Evolutionary conservation across 176 grass and related monocot species (phyloP), one percentile per base, ranked within the genome.

Genomic region (Metroxylon sagu): DNA sequence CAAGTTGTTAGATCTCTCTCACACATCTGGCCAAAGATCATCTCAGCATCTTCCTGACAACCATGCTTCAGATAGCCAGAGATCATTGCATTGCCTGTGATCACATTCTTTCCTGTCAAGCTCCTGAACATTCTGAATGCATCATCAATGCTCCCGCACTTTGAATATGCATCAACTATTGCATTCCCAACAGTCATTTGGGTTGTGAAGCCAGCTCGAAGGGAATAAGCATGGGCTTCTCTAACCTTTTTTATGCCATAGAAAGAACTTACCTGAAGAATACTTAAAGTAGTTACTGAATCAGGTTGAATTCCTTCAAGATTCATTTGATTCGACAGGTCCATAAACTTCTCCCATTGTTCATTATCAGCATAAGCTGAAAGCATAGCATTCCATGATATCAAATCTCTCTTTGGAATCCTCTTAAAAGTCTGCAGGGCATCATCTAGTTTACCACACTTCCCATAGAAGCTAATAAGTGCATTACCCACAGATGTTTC

Each of bases 311-410:
- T 88, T 61, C 49, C 73, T 43, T 77, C 56, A 19, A 5, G 18
- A 43, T 23, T 7, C 74, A 89, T 89, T 85, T 79, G 57, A 76
- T 69, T 26, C 28, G 85, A 35, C 35, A 89, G 39, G 35, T n/a
- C 29, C n/a, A 72, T 16, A 19, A 89, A 89, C 27, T 72, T 57
- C 16, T 62, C 54, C 50, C 54, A 65, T 29, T 69, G 25, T 57
- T 76, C 59, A 53, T 54, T 82, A 35, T 54, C 60, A 61, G 76
- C 64, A 61, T 61, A 91, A 56, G 79, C 68, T 17, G 79, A 83
- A 8, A 91, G 72, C 69, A 89, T 63, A 53, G 81, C 71, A 76
- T 89, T 89, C 86, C 88, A 91, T 60, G 88, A 86, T 71, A 86
- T 62, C 16, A 75, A 62, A 56, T 83, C 73, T 70, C 76, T 80